A percentile compares a stretch with the other conserved stretches of the same genome.
Evolutionary conservation across 306 rosid genomes (phyloP).

Genomic region (Trifolium dubium): DNA sequence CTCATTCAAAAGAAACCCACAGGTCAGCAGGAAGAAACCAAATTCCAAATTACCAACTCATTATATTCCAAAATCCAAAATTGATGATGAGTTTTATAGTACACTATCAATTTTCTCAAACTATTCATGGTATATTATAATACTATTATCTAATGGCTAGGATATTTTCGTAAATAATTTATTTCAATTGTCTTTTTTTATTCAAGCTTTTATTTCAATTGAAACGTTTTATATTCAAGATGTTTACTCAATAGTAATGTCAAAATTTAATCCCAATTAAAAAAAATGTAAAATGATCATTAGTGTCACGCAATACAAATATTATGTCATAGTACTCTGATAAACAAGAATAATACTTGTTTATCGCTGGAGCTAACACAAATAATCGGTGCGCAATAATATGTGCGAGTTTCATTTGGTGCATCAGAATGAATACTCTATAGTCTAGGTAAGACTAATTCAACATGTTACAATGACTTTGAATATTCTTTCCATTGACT

Average conservation of each 20-base stretch:
- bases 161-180: neutral
- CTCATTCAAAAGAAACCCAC: neutral
- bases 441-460: neutral
- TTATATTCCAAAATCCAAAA: neutral
- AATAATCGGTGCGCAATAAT: neutral
- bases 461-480: neutral
- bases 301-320: too few relatives aligned
- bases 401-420: neutral
- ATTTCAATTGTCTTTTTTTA: neutral
- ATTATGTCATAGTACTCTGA: too few relatives aligned
- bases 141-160: neutral
- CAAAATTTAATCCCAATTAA: too few relatives aligned
- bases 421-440: slow-evolving; percentile 6
- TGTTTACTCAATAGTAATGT: neutral
- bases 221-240: neutral
- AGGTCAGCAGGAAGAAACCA: neutral
- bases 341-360: too few relatives aligned
- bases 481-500: slow-evolving; percentile 30
- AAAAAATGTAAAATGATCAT: too few relatives aligned
- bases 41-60: slow-evolving; percentile 28
- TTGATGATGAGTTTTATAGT: neutral
- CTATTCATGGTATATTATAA: too few relatives aligned
- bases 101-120: neutral
- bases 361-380: neutral
- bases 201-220: neutral